Conservation (phyloP, 352 stramenopile genomes). For the Pilasporangium apinafurcum region DNA sequence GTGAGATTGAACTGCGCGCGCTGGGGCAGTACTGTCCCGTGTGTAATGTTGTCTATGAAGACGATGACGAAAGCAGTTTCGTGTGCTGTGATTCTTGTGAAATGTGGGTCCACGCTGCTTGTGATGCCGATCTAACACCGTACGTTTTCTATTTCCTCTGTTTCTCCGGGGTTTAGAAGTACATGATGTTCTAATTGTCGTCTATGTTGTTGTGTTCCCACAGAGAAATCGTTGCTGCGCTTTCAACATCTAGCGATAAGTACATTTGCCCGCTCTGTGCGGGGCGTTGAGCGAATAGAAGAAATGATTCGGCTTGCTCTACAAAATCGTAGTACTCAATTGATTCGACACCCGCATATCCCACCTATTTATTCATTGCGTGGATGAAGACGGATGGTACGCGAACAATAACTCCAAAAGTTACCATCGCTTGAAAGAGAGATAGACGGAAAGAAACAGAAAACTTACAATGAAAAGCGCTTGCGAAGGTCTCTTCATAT, state of each 20-base stretch:
- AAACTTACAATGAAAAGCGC: too few relatives aligned
- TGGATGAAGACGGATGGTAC: too few relatives aligned
- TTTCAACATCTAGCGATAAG: conserved; percentile 70
- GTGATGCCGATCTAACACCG: conserved; percentile 59
- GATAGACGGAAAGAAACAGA: too few relatives aligned
- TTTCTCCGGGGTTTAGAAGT: too few relatives aligned
- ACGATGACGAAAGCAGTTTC: conserved; percentile 80
- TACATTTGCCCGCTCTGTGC: conserved; percentile 81
- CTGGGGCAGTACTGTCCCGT: conserved; percentile 83
- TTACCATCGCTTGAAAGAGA: too few relatives aligned
- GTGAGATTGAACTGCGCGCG: conserved; percentile 69
- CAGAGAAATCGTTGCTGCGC: conserved; percentile 43
- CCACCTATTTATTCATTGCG: too few relatives aligned
- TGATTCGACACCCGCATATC: too few relatives aligned
- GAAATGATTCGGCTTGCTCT: too few relatives aligned
- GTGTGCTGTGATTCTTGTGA: conserved; percentile 87
- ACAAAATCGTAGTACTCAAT: too few relatives aligned
- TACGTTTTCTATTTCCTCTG: conserved; percentile 21
- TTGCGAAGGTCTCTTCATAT: neutral
- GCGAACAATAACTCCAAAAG: too few relatives aligned
- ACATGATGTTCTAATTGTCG: too few relatives aligned
- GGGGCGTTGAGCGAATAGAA: conserved; percentile 33
- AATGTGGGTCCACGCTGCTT: conserved; percentile 80
- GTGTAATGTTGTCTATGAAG: conserved; percentile 81
- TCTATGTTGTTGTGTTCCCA: conserved; percentile 1